Conservation (phyloP, 1,139 yeast genomes). For the Hansenula lynferdii region DNA sequence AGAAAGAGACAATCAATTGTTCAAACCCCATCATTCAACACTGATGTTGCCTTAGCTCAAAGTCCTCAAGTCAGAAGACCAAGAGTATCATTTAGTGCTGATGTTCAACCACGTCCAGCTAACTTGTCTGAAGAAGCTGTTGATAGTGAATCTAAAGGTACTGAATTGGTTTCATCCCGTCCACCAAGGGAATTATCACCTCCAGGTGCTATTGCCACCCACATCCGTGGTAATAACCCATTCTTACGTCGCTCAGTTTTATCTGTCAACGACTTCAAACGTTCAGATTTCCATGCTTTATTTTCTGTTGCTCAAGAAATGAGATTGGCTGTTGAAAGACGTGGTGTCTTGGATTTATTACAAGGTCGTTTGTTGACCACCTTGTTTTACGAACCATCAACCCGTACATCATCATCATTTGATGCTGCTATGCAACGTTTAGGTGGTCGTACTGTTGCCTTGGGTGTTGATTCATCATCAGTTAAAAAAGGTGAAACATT, state of each 20-base stretch:
- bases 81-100: slow-evolving; percentile 38
- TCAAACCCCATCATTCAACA: slow-evolving; percentile 15
- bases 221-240: slow-evolving; percentile 78
- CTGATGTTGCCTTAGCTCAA: slow-evolving; percentile 18
- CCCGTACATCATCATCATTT: slow-evolving; percentile 93
- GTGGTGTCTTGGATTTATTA: slow-evolving; percentile 87
- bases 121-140: slow-evolving; percentile 30
- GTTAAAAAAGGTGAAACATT: slow-evolving; percentile 98
- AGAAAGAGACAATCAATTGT: slow-evolving; percentile 23
- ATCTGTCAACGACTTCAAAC: slow-evolving; percentile 81
- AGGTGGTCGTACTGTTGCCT: slow-evolving; percentile 95
- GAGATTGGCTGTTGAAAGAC: slow-evolving; percentile 95
- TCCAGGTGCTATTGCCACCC: slow-evolving; percentile 70
- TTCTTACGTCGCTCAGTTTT: slow-evolving; percentile 84
- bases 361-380: slow-evolving; percentile 91
- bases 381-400: slow-evolving; percentile 97
- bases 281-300: slow-evolving; percentile 85
- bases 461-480: slow-evolving; percentile 80
- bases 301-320: slow-evolving; percentile 98
- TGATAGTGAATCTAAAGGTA: slow-evolving; percentile 54
- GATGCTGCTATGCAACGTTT: slow-evolving; percentile 99
- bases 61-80: slow-evolving; percentile 26
- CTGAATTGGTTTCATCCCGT: slow-evolving; percentile 70
- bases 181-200: slow-evolving; percentile 68
- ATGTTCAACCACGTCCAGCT: slow-evolving; percentile 41